Evolutionary conservation across 306 rosid species (phyloP), one percentile per base, ranked within the genome.

Genomic region (Vicia faba): DNA sequence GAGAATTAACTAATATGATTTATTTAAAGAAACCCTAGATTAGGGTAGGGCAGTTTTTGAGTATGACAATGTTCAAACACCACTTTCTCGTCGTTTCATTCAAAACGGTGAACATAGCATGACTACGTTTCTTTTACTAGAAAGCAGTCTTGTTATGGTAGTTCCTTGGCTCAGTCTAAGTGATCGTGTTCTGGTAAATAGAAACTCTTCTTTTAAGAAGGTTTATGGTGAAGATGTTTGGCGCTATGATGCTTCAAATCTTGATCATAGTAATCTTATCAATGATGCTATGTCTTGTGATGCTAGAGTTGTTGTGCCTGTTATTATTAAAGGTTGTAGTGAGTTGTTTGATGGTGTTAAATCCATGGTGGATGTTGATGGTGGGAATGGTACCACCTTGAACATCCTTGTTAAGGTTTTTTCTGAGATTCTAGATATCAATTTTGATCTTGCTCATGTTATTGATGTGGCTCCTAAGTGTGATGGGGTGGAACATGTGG

Each of bases 361-460:
- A 0, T 72, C 74, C 5, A 40, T 92, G 49, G 98, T 92, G 3
- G 96, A 92, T 55, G 96, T 85, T 1, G 98, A 95, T 1, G 92
- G 91, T 0, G 98, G 96, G 11, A 80, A 79, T 11, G 98, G 96
- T 3, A 83, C 84, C 0, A 5, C 76, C 48, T 64, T 84, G 76
- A 0, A 64, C 3, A 2, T 76, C 44, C 9, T 87, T 8, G 76
- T 51, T 0, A 41, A 76, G 70, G 86, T 76, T 4, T 81, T 51
- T 10, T 85, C 92, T 14, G 60, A 73, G 80, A 79, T 89, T 12
- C 49, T 4, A 14, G 80, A 79, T 69, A 81, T 89, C 68, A 92
- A 92, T 58, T 89, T 85, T 16, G 96, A 92, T 73, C 86, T 84
- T 64, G 84, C 87, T 1, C 91, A 89, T 25, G 95, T 92, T 13